phyloP scores from a whole-genome alignment of 2,329 filamentous ascomycete genomes.

The Lasiodiplodia hormozganensis region DNA sequence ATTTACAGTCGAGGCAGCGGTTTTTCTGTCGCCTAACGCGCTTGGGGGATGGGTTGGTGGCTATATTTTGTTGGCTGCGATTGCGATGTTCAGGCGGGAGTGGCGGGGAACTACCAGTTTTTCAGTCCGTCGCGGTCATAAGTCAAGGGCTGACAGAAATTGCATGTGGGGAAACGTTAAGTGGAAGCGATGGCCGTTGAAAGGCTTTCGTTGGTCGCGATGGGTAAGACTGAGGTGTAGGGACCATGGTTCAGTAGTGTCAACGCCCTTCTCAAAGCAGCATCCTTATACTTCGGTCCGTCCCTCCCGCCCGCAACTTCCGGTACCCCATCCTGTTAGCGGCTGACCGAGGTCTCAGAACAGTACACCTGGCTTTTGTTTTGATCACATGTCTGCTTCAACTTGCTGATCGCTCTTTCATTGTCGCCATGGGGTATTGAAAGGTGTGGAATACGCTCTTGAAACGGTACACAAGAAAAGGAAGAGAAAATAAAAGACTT shows the following conservation, averaged over 20 bases:
- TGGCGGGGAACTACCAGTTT: neutral
- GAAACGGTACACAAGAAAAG: too few species aligned
- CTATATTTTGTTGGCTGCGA: neutral
- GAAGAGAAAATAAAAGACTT: neutral
- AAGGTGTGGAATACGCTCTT: too few species aligned
- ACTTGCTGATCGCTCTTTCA: neutral
- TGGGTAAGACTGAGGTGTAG: neutral
- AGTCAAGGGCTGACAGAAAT: neutral
- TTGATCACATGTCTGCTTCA: neutral
- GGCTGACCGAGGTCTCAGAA: neutral
- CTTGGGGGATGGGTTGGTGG: too few species aligned
- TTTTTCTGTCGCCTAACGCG: neutral
- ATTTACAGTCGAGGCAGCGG: neutral
- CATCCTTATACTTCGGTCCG: neutral
- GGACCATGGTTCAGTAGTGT: slow-evolving; percentile 4
- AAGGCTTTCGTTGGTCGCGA: neutral
- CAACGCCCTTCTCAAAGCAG: neutral
- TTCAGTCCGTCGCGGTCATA: neutral
- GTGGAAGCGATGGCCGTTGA: neutral
- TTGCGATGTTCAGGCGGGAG: neutral
- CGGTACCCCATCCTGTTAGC: neutral
- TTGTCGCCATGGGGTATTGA: too few species aligned
- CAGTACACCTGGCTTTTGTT: neutral
- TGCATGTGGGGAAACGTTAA: neutral
- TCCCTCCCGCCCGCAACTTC: neutral